Base-by-base conservation (phyloP, 768 basidiomycete species). In the Leccinellum albellum region DNA sequence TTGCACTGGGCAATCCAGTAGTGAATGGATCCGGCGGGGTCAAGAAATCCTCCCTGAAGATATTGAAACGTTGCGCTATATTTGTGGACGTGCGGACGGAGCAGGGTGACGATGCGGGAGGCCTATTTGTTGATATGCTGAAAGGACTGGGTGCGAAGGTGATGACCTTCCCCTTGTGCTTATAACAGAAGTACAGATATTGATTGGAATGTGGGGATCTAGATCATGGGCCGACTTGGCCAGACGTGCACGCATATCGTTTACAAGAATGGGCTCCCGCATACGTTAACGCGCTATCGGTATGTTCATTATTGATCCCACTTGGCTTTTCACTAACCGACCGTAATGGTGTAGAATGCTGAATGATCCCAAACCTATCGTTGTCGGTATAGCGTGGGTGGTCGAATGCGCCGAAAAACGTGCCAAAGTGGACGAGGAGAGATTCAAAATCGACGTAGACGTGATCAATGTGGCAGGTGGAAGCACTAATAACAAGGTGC, bases 311-410 rank as follows among this genome's bases (percentile, higher is more conserved):
- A 49, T 29, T 50, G 14, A 7, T 17, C 28, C 31, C 24, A 6
- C 52, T 49, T n/a, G 3, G 15, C 33, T 24, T 21, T n/a, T 23
- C 33, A 48, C 31, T 57, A 33, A 47, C 42, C 32, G 9, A 56
- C 6, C 15, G 23, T 21, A 40, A 28, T 29, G 35, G 14, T 45
- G 10, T 32, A 89, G 88, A 52, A 66, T 84, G 49, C 73, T 90
- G 23, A 75, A 82, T 46, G 86, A 91, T 40, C 89, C 70, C 65
- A 80, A 86, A 65, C 93, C 93, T 0, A 61, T 75, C 24, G 85
- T 92, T 15, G 88, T 96, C 15, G 89, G 91, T 8, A 90, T 94
- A 62, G 87, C 84, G 17, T 94, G 93, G 93, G 88, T 95, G 5
- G 89, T 94, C 2, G 86, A 91, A 65, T 95, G 91, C 61, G 87